Evolutionary conservation across 2,329 filamentous ascomycete genomes (phyloP).

Genomic region (Ilyonectria mors-panacis): DNA sequence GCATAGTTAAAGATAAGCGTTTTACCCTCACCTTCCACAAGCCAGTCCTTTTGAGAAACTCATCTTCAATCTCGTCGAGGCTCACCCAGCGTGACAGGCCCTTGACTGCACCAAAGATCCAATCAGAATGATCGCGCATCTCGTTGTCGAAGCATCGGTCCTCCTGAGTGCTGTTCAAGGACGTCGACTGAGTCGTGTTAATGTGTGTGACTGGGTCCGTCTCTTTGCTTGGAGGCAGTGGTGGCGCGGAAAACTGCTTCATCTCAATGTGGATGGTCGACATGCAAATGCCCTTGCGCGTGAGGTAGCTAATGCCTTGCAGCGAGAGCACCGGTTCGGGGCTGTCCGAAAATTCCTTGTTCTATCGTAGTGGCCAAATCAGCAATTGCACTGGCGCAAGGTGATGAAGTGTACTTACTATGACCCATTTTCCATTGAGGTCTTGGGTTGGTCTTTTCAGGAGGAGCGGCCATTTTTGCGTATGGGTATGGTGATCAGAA

Average conservation of each 20-base stretch:
- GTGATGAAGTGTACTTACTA: conserved; percentile 65
- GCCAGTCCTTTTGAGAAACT: conserved; percentile 72
- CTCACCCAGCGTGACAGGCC: conserved; percentile 70
- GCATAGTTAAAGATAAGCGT: conserved; percentile 77
- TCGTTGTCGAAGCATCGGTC: conserved; percentile 66
- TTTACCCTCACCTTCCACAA: conserved; percentile 71
- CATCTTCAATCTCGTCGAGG: conserved; percentile 66
- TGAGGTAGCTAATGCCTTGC: conserved; percentile 80
- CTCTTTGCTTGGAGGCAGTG: conserved; percentile 56
- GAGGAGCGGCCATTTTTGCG: conserved; percentile 78
- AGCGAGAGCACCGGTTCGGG: conserved; percentile 78
- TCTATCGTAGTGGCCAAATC: conserved; percentile 62
- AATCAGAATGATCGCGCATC: conserved; percentile 78
- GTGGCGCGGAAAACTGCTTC: conserved; percentile 66
- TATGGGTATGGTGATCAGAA: background rate
- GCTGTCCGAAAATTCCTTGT: conserved; percentile 80
- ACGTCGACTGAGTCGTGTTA: conserved; percentile 81
- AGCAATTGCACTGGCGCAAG: background rate
- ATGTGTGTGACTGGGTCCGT: conserved; percentile 69
- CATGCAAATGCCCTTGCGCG: conserved; percentile 78
- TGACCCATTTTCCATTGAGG: conserved; percentile 77
- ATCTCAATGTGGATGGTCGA: conserved; percentile 79
- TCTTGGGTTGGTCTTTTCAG: conserved; percentile 75
- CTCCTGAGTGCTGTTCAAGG: conserved; percentile 75
- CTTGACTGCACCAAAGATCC: conserved; percentile 81